These are phyloP conservation scores for Talaromyces islandicus DNA, from an alignment of 2,329 filamentous ascomycete genomes.

Conservation along the genomic window DNA sequence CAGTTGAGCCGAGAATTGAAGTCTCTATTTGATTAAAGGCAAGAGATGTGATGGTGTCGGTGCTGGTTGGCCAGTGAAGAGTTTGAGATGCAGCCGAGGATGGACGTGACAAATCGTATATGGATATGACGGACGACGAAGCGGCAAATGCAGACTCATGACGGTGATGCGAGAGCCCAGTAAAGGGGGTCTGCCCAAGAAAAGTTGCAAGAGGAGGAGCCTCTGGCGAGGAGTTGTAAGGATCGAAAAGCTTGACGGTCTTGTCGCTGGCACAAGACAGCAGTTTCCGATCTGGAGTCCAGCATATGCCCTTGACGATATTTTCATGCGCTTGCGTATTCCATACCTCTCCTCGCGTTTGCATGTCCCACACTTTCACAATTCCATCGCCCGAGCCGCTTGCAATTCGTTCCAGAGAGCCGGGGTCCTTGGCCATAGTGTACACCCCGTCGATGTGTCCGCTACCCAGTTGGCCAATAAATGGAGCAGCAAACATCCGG, in stretches of 20 bases:
- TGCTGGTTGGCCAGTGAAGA: slow-evolving; percentile 77
- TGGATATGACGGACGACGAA: slow-evolving; percentile 69
- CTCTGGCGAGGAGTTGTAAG: slow-evolving; percentile 66
- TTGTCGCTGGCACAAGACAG: slow-evolving; percentile 82
- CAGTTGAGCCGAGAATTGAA: slow-evolving; percentile 77
- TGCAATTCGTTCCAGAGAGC: slow-evolving; percentile 66
- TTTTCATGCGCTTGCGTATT: slow-evolving; percentile 81
- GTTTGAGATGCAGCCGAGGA: slow-evolving; percentile 73
- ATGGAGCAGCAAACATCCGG: slow-evolving; percentile 82
- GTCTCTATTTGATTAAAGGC: slow-evolving; percentile 94
- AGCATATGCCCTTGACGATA: slow-evolving; percentile 84
- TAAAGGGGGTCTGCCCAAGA: slow-evolving; percentile 78
- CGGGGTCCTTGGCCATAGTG: slow-evolving; percentile 72
- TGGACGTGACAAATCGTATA: slow-evolving; percentile 81
- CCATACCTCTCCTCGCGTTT: slow-evolving; percentile 67
- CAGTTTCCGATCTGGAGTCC: slow-evolving; percentile 79
- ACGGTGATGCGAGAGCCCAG: slow-evolving; percentile 75
- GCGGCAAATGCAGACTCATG: slow-evolving; percentile 70
- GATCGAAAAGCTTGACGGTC: slow-evolving; percentile 86
- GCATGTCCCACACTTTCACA: slow-evolving; percentile 86
- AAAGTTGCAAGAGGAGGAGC: slow-evolving; percentile 75
- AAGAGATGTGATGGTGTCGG: slow-evolving; percentile 83
- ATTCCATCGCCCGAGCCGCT: slow-evolving; percentile 88
- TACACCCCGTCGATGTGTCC: slow-evolving; percentile 93
- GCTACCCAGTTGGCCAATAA: slow-evolving; percentile 76